Conservation (phyloP, 208 protist genomes). For the Borovskyia barvae region DNA sequence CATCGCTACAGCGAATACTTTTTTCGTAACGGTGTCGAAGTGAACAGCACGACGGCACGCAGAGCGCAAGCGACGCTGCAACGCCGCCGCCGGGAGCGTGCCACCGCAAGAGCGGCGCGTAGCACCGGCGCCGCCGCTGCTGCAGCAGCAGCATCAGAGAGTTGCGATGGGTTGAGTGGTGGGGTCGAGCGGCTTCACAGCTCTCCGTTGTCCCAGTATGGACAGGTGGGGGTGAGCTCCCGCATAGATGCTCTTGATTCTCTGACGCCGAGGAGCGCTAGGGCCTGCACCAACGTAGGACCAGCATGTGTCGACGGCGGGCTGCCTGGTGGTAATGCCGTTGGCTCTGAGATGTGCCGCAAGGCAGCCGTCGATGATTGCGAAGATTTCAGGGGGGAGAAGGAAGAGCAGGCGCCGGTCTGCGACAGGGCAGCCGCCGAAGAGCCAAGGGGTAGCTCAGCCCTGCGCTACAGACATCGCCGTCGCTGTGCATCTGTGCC, state of each 20-base stretch:
- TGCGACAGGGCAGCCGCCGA: background rate
- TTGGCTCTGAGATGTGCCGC: background rate
- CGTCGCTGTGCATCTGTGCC: conserved; percentile 26
- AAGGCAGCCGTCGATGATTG: background rate
- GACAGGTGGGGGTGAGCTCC: too few species aligned
- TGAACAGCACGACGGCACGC: conserved; percentile 32
- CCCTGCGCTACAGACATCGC: too few species aligned
- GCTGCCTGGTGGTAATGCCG: background rate
- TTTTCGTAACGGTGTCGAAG: conserved; percentile 71
- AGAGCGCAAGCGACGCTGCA: conserved; percentile 10
- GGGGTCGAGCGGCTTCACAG: too few species aligned
- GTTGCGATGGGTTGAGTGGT: background rate
- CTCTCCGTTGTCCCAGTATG: too few species aligned
- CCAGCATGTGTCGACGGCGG: too few species aligned
- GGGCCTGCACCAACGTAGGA: too few species aligned
- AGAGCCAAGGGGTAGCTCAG: too few species aligned
- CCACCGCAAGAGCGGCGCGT: background rate
- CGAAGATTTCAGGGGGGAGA: background rate
- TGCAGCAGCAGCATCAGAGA: background rate
- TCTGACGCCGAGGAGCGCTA: too few species aligned
- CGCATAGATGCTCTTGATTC: too few species aligned
- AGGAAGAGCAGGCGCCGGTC: background rate
- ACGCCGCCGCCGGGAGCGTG: conserved; percentile 9
- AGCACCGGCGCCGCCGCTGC: background rate
- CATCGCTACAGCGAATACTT: conserved; percentile 72